Percentiles rank a stretch among this genome's conserved stretches.
Conservation (phyloP, 352 stramenopile species). For the Peronosclerospora sorghi region DNA sequence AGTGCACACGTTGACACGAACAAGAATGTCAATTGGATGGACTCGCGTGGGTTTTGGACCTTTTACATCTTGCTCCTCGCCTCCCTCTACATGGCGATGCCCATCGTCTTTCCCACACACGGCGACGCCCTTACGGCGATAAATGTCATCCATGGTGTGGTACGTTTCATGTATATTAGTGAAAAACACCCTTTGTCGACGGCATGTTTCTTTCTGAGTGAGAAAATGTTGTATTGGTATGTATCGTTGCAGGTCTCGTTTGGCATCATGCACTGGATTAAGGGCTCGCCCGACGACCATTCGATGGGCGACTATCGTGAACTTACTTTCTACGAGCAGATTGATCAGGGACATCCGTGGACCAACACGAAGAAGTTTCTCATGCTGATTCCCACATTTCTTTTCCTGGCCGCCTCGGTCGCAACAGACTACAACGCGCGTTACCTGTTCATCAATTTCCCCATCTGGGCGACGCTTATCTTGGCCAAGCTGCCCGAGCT, state of each 20-base stretch:
- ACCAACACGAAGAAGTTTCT: slow-evolving; percentile 91
- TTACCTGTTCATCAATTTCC: slow-evolving; percentile 85
- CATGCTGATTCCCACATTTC: slow-evolving; percentile 87
- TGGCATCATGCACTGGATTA: slow-evolving; percentile 92
- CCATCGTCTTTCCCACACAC: slow-evolving; percentile 52
- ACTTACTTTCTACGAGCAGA: slow-evolving; percentile 94
- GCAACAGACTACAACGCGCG: slow-evolving; percentile 83
- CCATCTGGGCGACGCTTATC: slow-evolving; percentile 86
- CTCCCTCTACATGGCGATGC: slow-evolving; percentile 73
- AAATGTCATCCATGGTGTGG: slow-evolving; percentile 80
- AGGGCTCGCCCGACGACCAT: slow-evolving; percentile 88
- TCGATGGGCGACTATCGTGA: slow-evolving; percentile 89
- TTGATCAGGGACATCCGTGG: slow-evolving; percentile 87
- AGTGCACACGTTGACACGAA: slow-evolving; percentile 57
- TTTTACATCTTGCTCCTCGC: slow-evolving; percentile 77
- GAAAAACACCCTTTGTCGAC: not conserved
- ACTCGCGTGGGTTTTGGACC: slow-evolving; percentile 78
- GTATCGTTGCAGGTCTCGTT: slow-evolving; percentile 69
- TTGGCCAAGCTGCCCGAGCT: slow-evolving; percentile 89
- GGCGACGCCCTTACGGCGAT: slow-evolving; percentile 68
- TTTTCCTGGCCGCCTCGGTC: slow-evolving; percentile 81
- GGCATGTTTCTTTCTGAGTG: not conserved
- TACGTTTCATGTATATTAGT: slow-evolving; percentile 15
- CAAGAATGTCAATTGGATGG: slow-evolving; percentile 89
- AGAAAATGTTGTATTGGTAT: slow-evolving; percentile 4